Percentiles rank a stretch among this genome's conserved stretches.
phyloP scores from a whole-genome alignment of 164 flowering plant species.

The Brasenia schreberi region DNA sequence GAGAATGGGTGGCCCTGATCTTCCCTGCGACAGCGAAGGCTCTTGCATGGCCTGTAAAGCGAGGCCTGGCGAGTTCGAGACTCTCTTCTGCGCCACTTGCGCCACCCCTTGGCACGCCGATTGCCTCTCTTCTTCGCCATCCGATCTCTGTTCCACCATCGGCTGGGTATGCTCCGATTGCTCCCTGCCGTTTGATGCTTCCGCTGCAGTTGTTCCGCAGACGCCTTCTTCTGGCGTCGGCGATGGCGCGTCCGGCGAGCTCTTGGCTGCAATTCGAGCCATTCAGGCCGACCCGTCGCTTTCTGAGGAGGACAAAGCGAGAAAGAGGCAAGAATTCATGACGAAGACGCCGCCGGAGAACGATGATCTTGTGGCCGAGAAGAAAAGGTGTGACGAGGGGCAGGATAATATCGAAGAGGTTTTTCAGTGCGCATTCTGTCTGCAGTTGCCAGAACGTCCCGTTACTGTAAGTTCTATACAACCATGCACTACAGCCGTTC shows the following conservation, averaged over 20 bases:
- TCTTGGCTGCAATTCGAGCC: conserved; percentile 49
- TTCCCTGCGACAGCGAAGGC: conserved; percentile 78
- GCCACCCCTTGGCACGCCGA: conserved; percentile 69
- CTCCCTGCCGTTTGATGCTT: conserved; percentile 8
- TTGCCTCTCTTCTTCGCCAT: conserved; percentile 41
- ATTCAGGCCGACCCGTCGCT: conserved; percentile 51
- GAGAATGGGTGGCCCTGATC: conserved; percentile 9
- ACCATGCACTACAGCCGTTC: no score
- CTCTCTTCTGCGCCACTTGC: conserved; percentile 53
- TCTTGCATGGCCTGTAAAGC: conserved; percentile 55
- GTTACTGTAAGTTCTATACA: conserved; percentile 42
- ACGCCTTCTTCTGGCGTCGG: conserved; percentile 1
- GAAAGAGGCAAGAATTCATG: conserved; percentile 53
- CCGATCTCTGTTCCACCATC: conserved; percentile 23
- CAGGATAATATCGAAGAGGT: conserved; percentile 22
- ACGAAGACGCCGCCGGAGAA: neutral
- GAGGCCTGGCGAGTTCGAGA: conserved; percentile 33
- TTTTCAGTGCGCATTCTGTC: conserved; percentile 57
- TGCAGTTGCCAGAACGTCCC: conserved; percentile 69
- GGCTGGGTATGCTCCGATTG: conserved; percentile 88
- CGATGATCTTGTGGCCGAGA: neutral
- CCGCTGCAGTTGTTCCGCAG: neutral
- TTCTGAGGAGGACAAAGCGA: conserved; percentile 63
- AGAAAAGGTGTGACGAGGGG: conserved; percentile 1
- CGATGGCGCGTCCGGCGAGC: conserved; percentile 12